Evolutionary conservation across 371 early-diverging fungal species (phyloP), one percentile per base, ranked within the genome.

Genomic region (Mucor sp.): DNA sequence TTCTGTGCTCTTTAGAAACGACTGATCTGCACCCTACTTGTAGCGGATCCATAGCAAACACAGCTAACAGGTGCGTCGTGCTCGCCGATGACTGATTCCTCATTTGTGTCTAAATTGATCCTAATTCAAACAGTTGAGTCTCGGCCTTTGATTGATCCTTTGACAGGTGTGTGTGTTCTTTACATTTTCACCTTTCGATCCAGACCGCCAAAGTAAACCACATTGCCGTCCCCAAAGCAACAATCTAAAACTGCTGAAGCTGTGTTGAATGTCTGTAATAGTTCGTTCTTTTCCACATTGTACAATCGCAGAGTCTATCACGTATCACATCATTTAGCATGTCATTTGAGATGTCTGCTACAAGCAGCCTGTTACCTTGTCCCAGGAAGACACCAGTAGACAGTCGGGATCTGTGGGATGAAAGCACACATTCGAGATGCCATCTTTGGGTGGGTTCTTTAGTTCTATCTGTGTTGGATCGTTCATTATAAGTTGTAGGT

Each of bases 321-420:
- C 39, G 37, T 9, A 47, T 15, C 23, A n/a, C n/a, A 28, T 19
- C 23, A 60, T 48, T 28, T 28, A 33, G 15, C 19, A 47, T 28
- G 17, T 28, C 55, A 28, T 12, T 4, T 17, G 7, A 47, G 6
- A 15, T 21, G n/a, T 27, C 12, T 27, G 7, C 0, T 33, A 50
- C 11, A 14, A 6, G 4, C 2, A 32, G 6, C 43, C 70, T 85
- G 91, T 67, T 85, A 92, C 94, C 81, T 83, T 87, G 76, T 98
- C 97, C 98, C 98, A 98, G 8, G 94, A 93, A 19, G 94, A 86
- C 8, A 85, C 94, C 39, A 94, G 83, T 23, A 98, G 79, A 19
- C 87, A 69, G 23, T 74, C 72, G 15, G 89, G 81, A 60, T 89
- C 87, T 11, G 74, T 74, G 14, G 90, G 90, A 67, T 82, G 79